These are phyloP conservation scores for Dictyostelium firmibasis DNA, from an alignment of 78 protist species.

Conservation along the genomic window DNA sequence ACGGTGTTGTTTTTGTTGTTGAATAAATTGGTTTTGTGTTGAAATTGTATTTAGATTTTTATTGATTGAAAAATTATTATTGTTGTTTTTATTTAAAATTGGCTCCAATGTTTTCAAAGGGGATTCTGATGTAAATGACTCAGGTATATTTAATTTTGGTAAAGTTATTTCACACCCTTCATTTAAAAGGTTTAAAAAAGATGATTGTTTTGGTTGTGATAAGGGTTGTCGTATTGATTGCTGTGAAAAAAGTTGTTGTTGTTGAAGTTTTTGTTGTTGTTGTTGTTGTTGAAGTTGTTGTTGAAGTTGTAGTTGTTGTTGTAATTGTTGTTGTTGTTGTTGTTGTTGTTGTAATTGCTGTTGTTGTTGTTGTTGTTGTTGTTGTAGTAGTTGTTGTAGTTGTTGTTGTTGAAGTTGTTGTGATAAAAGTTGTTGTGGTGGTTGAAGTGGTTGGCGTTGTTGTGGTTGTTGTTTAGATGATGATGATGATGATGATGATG, in stretches of 20 bases:
- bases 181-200: neutral
- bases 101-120: conserved; percentile 8
- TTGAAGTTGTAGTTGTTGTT: neutral
- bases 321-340: neutral
- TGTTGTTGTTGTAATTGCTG: neutral
- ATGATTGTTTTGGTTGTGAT: neutral
- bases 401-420: no score
- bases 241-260: neutral
- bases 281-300: neutral
- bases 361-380: neutral
- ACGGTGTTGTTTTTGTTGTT: neutral
- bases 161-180: neutral
- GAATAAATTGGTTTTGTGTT: neutral
- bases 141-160: conserved; percentile 36
- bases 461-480: neutral
- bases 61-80: neutral
- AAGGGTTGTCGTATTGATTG: neutral
- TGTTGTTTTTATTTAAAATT: neutral
- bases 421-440: neutral
- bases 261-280: conserved; percentile 9
- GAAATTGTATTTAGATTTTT: neutral
- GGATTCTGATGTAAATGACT: neutral
- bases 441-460: neutral
- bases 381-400: neutral
- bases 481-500: neutral